Conservation (phyloP, 2,329 filamentous ascomycete species). For the Fusarium buxicola region DNA sequence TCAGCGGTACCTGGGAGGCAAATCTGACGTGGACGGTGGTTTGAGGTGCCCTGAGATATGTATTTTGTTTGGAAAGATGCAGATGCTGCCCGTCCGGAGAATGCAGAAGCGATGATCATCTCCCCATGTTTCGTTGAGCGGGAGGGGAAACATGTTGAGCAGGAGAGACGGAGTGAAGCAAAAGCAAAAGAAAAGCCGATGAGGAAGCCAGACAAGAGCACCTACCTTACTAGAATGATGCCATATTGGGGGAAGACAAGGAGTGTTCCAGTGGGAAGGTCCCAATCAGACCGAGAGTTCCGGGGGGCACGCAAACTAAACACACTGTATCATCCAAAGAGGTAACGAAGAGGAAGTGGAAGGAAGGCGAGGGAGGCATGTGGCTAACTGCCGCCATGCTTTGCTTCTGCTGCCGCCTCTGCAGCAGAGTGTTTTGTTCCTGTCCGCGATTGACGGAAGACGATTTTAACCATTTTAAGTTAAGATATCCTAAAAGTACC, state of each 20-base stretch:
- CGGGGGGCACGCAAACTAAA: constrained; percentile 5
- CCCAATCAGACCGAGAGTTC: background rate
- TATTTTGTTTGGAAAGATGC: constrained; percentile 3
- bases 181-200: background rate
- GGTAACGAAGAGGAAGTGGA: constrained; percentile 33
- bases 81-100: background rate
- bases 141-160: constrained; percentile 29
- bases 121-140: constrained; percentile 21
- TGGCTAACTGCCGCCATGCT: background rate
- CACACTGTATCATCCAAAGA: constrained; percentile 11
- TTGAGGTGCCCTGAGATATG: background rate
- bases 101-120: constrained; percentile 5
- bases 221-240: background rate
- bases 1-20: background rate
- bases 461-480: constrained; percentile 4
- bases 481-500: background rate
- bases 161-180: background rate
- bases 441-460: constrained; percentile 1
- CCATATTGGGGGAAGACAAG: background rate
- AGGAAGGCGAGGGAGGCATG: constrained; percentile 2
- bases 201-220: constrained; percentile 1
- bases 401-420: background rate
- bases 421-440: constrained; percentile 1
- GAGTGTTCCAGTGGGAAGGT: constrained; percentile 1
- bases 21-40: constrained; percentile 21